A percentile compares a stretch with the other conserved stretches of the same genome.
Conservation (phyloP, 2,329 filamentous ascomycete species). For the Ophiostoma ips region DNA sequence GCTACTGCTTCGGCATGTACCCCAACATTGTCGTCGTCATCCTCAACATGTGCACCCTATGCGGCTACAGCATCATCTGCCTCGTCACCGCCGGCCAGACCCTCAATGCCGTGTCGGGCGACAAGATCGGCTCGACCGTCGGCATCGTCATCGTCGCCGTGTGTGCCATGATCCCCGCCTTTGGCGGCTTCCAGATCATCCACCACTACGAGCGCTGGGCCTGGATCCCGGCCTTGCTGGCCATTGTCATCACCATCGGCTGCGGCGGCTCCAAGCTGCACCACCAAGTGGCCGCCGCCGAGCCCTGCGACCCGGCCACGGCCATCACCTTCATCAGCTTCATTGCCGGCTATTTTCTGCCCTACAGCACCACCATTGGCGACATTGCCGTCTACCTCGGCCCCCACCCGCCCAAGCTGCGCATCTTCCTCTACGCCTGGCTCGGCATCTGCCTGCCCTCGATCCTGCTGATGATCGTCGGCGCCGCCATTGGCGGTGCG, state of each 20-base stretch:
- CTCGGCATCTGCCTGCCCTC: slow-evolving; percentile 40
- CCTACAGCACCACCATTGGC: slow-evolving; percentile 44
- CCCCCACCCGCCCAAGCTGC: slow-evolving; percentile 19
- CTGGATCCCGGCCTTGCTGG: slow-evolving; percentile 13
- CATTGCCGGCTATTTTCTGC: slow-evolving; percentile 49
- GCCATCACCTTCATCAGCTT: slow-evolving; percentile 43
- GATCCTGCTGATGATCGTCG: slow-evolving; percentile 46
- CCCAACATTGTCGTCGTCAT: slow-evolving; percentile 45
- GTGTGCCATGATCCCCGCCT: slow-evolving; percentile 12
- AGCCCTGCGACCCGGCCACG: slow-evolving; percentile 16
- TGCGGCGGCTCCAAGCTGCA: slow-evolving; percentile 11
- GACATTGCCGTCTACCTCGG: slow-evolving; percentile 49
- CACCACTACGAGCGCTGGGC: slow-evolving; percentile 14
- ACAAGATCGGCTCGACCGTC: slow-evolving; percentile 34
- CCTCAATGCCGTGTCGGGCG: slow-evolving; percentile 37
- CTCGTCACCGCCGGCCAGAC: slow-evolving; percentile 47
- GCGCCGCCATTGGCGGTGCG: slow-evolving; percentile 49
- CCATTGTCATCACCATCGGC: slow-evolving; percentile 12
- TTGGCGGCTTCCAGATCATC: slow-evolving; percentile 13
- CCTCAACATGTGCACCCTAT: slow-evolving; percentile 48
- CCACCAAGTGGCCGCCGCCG: slow-evolving; percentile 16
- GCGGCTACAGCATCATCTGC: slow-evolving; percentile 49
- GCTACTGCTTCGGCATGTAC: slow-evolving; percentile 48
- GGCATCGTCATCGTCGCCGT: slow-evolving; percentile 42
- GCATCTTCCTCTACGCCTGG: slow-evolving; percentile 42